Evolutionary conservation across 1,284 basidiomycete species (phyloP), one percentile per base, ranked within the genome.

Genomic region (Austropuccinia psidii): DNA sequence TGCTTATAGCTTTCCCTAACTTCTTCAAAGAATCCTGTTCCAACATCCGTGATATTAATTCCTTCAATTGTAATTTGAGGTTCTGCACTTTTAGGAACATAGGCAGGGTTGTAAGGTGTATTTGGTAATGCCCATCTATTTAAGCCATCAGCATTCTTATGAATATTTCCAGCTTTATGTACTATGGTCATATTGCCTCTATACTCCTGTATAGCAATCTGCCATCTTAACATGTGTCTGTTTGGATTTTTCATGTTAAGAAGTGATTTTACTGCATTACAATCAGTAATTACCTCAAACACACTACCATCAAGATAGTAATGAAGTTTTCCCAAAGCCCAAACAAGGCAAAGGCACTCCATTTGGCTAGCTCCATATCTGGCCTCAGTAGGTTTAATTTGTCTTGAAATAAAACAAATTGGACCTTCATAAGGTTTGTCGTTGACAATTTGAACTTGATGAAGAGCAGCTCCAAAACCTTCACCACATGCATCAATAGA

Each of bases 391-490:
- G 45, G 41, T 33, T 50, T 70, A 2, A 70, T 27, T 33, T 43
- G 39, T 50, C 57, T 60, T 8, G 39, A 70, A 4, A 60, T 70
- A 29, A 57, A 49, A 21, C 8, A 29, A 31, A 47, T 50, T 35
- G 45, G 55, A 2, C 11, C 55, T 37, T 70, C 55, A 13, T 4
- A 8, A 21, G 1, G 3, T 27, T 45, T 45, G 1, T 43, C 37
- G 45, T 69, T 45, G n/a, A 69, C 21, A 27, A 43, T 49, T 47
- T 69, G 54, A 15, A 58, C 19, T 58, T 69, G 67, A 37, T 69
- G 67, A 24, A 69, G 41, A 6, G 67, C 55, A 45, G 67, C 67
- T 58, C 67, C 67, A 19, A 58, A 55, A 5, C 67, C 67, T 43
- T 19, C 27, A 39, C 43, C 19, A 27, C 29, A 35, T n/a, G 65